Conservation (phyloP, 345 rosid genomes). For the Ailanthus altissimus region DNA sequence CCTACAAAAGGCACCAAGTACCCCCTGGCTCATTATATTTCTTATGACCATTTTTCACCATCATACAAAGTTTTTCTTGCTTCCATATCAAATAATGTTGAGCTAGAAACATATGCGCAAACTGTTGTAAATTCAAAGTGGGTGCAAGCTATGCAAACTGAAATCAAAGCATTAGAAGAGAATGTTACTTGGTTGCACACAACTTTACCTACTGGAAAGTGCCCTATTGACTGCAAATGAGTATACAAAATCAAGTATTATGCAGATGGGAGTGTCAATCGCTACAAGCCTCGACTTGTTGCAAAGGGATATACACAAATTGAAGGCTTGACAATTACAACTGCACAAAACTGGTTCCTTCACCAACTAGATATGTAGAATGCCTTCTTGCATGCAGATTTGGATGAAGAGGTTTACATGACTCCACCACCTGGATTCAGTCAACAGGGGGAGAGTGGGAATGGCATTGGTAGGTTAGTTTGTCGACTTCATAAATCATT, state of each 20-base stretch:
- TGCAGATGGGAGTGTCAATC: not conserved
- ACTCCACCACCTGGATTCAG: not conserved
- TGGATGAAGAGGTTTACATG: not conserved
- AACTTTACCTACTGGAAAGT: not conserved
- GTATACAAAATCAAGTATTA: not conserved
- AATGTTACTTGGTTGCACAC: not conserved
- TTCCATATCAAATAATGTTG: not conserved
- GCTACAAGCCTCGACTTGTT: not conserved
- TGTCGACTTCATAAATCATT: not conserved
- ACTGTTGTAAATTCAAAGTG: not conserved
- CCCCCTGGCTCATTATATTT: not conserved
- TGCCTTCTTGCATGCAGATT: not conserved
- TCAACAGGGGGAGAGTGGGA: not conserved
- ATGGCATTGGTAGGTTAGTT: not conserved
- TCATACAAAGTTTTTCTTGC: no score
- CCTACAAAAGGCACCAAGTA: not conserved
- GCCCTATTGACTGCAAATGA: not conserved
- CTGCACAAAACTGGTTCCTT: not conserved
- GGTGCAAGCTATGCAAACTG: not conserved
- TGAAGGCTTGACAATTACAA: not conserved
- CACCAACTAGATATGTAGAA: not conserved
- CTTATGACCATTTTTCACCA: not conserved
- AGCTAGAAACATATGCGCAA: not conserved
- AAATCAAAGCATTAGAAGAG: not conserved
- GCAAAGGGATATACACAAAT: not conserved